Base-by-base conservation (phyloP, 176 grass and related monocot species). In the Olyra latifolia region DNA sequence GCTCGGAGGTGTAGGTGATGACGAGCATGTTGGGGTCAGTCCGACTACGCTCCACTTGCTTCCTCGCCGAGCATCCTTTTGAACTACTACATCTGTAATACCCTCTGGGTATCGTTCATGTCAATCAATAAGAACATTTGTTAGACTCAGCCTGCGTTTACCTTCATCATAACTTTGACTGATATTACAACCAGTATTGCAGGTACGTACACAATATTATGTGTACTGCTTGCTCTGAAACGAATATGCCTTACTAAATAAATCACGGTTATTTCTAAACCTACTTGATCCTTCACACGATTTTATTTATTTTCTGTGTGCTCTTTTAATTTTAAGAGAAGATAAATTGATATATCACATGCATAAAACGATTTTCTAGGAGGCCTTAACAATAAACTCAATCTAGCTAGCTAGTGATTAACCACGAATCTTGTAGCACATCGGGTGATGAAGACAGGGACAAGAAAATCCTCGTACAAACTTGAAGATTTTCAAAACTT, bases 41-140 rank as follows among this genome's bases (percentile, higher is more conserved):
- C 71, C 95, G 83, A n/a, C 92, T 93, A 46, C 95, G 95, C 81
- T 98, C 95, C 15, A 98, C 95, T 89, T 98, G 95, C 83, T 98
- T 98, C 81, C 95, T 68, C 42, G 95, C 95, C 6, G 95, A 95
- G 71, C 95, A 98, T 30, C 95, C 92, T 74, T 98, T 98, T 22
- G 95, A 98, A 79, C 95, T 98, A 69, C 95, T 98, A 83, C 95
- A 98, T 93, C 92, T 95, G 71, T 98, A 98, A 83, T 98, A 98
- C 25, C 92, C 92, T 83, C 95, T 98, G 85, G 42, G 68, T n/a
- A 54, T 72, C n/a, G 54, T 88, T 50, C 81, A 69, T 89, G 69
- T 50, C 38, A 78, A 63, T 77, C 38, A 74, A 85, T 46, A 81
- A 41, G 11, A 80, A 76, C 40, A 71, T 70, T n/a, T 54, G 67